Percentiles rank a stretch among this genome's conserved stretches.
phyloP scores from a whole-genome alignment of 768 basidiomycete species.

The Clitopilus passeckerianus region DNA sequence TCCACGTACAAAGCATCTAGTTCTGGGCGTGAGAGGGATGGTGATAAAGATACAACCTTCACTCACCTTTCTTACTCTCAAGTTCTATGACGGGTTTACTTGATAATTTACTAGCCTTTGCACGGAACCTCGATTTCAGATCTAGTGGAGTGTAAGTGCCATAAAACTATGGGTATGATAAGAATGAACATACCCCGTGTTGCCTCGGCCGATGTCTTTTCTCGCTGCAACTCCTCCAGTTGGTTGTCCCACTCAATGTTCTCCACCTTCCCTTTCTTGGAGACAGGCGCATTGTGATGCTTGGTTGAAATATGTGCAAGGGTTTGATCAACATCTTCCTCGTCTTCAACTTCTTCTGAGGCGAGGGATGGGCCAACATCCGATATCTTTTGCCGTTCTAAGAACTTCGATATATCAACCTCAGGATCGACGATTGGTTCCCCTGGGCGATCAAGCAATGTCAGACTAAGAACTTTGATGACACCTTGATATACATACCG shows the following conservation, averaged over 20 bases:
- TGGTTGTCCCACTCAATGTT: conserved; percentile 65
- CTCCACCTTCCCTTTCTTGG: conserved; percentile 60
- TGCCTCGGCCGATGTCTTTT: conserved; percentile 73
- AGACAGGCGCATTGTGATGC: conserved; percentile 6
- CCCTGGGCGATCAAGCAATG: conserved; percentile 29
- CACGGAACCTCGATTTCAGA: conserved; percentile 52
- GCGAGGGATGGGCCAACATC: conserved; percentile 24
- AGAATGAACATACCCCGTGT: conserved; percentile 49
- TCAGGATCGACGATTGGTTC: conserved; percentile 68
- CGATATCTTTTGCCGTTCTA: conserved; percentile 55
- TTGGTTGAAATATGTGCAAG: conserved; percentile 46
- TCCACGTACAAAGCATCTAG: conserved; percentile 9
- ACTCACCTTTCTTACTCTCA: conserved; percentile 35
- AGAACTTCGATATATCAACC: conserved; percentile 63
- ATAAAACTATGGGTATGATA: neutral
- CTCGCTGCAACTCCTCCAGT: conserved; percentile 60
- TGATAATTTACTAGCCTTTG: conserved; percentile 45
- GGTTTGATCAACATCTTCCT: conserved; percentile 56
- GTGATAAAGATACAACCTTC: neutral
- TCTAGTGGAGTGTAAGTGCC: conserved; percentile 28
- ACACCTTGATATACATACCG: conserved; percentile 34
- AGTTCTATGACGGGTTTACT: conserved; percentile 24
- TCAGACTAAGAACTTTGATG: neutral
- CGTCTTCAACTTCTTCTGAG: conserved; percentile 25
- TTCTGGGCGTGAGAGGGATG: neutral